Conservation (phyloP, 371 early-diverging fungal genomes). For the Cokeromyces recurvatus region DNA sequence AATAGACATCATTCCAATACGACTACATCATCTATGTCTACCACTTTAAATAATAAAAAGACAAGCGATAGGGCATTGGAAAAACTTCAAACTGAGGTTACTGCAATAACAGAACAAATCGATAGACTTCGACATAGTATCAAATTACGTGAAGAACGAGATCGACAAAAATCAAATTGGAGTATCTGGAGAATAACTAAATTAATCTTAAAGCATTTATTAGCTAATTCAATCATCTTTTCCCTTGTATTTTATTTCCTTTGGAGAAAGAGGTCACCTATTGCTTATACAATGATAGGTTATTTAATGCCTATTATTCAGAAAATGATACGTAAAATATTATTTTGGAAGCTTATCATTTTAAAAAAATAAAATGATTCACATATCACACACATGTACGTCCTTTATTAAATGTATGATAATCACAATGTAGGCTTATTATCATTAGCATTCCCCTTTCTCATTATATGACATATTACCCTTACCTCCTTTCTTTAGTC, state of each 20-base stretch:
- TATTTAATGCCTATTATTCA: constrained; percentile 24
- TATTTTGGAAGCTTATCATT: constrained; percentile 40
- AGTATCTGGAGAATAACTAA: constrained; percentile 17
- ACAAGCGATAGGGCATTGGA: constrained; percentile 30
- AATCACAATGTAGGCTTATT: no score
- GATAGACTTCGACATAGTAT: constrained; percentile 27
- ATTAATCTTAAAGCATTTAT: constrained; percentile 24
- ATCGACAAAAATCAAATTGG: constrained; percentile 18
- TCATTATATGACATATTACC: no score
- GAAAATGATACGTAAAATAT: constrained; percentile 19
- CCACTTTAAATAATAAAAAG: background rate
- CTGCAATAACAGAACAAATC: constrained; percentile 45
- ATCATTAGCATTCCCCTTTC: no score
- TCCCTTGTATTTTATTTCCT: constrained; percentile 27
- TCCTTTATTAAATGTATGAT: no score
- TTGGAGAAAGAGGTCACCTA: constrained; percentile 30
- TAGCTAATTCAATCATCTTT: constrained; percentile 32
- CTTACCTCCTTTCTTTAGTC: no score
- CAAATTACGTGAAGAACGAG: constrained; percentile 19
- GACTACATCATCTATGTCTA: background rate
- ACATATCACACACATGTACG: no score
- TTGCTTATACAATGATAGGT: constrained; percentile 29
- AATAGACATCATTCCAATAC: constrained; percentile 1
- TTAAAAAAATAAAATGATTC: background rate
- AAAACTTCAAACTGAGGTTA: constrained; percentile 44